Evolutionary conservation across 352 stramenopile genomes (phyloP).

Genomic region (Achlya hypogyna): DNA sequence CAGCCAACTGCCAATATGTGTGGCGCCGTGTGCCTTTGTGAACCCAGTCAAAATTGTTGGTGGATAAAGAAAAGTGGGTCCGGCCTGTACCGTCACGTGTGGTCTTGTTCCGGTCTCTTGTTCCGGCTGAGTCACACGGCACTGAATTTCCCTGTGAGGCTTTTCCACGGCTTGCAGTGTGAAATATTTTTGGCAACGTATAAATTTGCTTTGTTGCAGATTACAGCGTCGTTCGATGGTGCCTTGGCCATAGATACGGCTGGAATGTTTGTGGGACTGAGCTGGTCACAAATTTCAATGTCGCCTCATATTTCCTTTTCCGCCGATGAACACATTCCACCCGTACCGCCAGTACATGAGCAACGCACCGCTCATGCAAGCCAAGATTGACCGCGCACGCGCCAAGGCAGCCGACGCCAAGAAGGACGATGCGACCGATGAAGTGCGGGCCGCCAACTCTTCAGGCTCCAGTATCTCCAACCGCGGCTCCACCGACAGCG

Average conservation of each 20-base stretch:
- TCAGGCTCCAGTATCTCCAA: background rate
- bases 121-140: background rate
- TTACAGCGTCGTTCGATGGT: background rate
- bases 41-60: too few species aligned
- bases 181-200: background rate
- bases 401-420: background rate
- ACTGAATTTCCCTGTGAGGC: background rate
- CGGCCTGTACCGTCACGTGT: background rate
- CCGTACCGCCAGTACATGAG: conserved; percentile 4
- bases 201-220: background rate
- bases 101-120: too few species aligned
- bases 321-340: conserved; percentile 12
- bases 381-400: background rate
- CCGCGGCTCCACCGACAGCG: background rate
- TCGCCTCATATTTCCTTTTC: background rate
- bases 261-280: background rate
- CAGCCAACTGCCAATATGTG: too few species aligned
- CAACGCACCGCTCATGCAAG: background rate
- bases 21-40: too few species aligned
- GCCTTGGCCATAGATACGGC: background rate
- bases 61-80: too few species aligned
- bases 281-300: background rate
- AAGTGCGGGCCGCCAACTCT: background rate
- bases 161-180: background rate
- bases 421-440: background rate